Evolutionary conservation across 1,139 yeast genomes (phyloP), one percentile per base, ranked within the genome.

Genomic region (Taiozyma onychis): DNA sequence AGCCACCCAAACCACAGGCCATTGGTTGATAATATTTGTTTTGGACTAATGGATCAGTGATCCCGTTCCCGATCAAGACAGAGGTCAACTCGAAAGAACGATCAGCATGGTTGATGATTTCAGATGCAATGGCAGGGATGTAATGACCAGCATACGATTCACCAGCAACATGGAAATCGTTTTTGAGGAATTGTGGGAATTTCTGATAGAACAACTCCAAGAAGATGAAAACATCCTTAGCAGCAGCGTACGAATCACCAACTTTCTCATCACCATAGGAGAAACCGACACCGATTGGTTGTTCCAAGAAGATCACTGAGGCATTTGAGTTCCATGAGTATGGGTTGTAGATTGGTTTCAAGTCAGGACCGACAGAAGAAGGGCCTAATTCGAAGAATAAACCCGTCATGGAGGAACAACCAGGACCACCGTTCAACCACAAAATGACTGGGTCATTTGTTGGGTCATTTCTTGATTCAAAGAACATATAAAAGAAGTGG

Each of bases 71-170:
- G 59, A 88, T 87, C 64, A 88, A 66, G 6, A 87, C 81, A 3
- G 95, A 86, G 13, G 80, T 67, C 60, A 88, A 75, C 57, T 86
- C 80, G 66, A 88, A 87, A 21, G 78, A 70, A 53, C 86, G 76
- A 62, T 83, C 88, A 21, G 81, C 80, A 64, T 82, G 81, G 55
- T 71, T 73, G 54, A 85, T 68, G 55, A 88, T 86, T 64, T 86
- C 95, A 45, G 78, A 71, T 18, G 93, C 93, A 67, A 88, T 82
- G 27, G 76, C 80, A 28, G 96, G 96, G 56, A 88, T 81, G 66
- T 88, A 88, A 67, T 87, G 95, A 43, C 96, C 96, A 39, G 89
- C 96, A 62, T 88, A 88, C 13, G 93, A 85, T 68, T 88, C 96
- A 53, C 96, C 96, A 49, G 95, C 82, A 66, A 88, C 83, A 66